Conservation (phyloP, 2,329 filamentous ascomycete genomes). For the Fusarium lyarnte region DNA sequence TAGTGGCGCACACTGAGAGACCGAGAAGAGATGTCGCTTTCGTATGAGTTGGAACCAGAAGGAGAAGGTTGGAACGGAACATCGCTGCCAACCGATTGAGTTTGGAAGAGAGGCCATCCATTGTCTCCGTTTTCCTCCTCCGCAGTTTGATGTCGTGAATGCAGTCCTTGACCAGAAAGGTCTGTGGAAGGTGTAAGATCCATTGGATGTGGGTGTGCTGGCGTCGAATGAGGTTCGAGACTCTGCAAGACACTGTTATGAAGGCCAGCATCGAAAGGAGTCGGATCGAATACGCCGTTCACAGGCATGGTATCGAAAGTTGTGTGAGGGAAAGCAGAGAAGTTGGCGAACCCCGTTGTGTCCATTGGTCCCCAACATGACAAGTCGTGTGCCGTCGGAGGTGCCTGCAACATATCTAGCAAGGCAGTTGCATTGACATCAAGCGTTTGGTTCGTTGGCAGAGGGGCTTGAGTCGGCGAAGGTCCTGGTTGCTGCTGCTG, state of each 20-base stretch:
- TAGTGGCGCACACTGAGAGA: constrained; percentile 41
- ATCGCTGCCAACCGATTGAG: constrained; percentile 37
- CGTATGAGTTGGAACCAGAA: constrained; percentile 42
- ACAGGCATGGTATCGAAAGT: constrained; percentile 42
- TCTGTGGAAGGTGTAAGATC: constrained; percentile 37
- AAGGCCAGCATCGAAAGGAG: constrained; percentile 38
- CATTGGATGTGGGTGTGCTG: constrained; percentile 31
- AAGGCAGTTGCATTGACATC: constrained; percentile 42
- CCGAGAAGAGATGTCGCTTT: constrained; percentile 40
- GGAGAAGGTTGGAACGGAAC: constrained; percentile 41
- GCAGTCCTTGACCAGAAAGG: constrained; percentile 29
- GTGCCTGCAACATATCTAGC: constrained; percentile 43
- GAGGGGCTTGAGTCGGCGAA: constrained; percentile 35
- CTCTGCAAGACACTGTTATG: constrained; percentile 36
- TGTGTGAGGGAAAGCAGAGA: constrained; percentile 35
- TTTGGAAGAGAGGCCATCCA: constrained; percentile 40
- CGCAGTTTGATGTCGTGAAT: constrained; percentile 28
- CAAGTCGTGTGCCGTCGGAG: constrained; percentile 41
- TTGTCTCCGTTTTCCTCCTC: constrained; percentile 42
- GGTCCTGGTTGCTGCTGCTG: constrained; percentile 35
- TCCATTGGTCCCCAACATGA: constrained; percentile 43
- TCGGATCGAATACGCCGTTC: constrained; percentile 38
- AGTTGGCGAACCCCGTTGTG: constrained; percentile 37
- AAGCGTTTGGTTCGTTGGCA: constrained; percentile 35
- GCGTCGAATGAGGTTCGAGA: constrained; percentile 31